These are phyloP conservation scores for Solanum clarkiae DNA, from an alignment of 257 asterid species.

Conservation along the genomic window DNA sequence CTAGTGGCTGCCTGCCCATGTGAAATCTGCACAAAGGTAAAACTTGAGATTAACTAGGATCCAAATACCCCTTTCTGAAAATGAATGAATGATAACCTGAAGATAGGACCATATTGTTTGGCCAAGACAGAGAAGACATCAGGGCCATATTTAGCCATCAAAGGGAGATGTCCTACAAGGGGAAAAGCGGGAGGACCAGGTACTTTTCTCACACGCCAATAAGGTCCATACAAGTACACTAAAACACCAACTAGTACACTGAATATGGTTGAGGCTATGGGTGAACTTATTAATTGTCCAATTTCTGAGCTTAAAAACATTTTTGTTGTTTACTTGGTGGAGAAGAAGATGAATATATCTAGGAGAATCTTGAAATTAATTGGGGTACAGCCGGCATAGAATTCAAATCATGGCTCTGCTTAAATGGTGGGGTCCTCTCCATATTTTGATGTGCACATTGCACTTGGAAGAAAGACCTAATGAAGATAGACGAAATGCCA, in stretches of 20 bases:
- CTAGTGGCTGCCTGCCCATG: slow-evolving; percentile 91
- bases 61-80: background rate
- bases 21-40: slow-evolving; percentile 44
- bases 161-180: slow-evolving; percentile 76
- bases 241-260: slow-evolving; percentile 19
- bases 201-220: slow-evolving; percentile 69
- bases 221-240: slow-evolving; percentile 59
- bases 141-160: slow-evolving; percentile 90
- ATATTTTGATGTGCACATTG: background rate
- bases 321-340: background rate
- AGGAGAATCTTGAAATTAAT: background rate
- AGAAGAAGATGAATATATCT: background rate
- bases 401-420: background rate
- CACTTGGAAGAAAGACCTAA: background rate
- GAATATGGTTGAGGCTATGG: slow-evolving; percentile 5
- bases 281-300: background rate
- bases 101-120: slow-evolving; percentile 68
- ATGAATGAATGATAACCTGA: slow-evolving; percentile 38
- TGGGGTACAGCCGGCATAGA: background rate
- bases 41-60: background rate
- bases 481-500: background rate
- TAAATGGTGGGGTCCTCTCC: background rate
- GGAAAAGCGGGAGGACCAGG: slow-evolving; percentile 93
- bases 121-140: slow-evolving; percentile 75
- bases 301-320: background rate